A percentile compares a stretch with the other conserved stretches of the same genome.
phyloP scores from a whole-genome alignment of 441 rosid genomes.

The Hypseocharis bilobata region DNA sequence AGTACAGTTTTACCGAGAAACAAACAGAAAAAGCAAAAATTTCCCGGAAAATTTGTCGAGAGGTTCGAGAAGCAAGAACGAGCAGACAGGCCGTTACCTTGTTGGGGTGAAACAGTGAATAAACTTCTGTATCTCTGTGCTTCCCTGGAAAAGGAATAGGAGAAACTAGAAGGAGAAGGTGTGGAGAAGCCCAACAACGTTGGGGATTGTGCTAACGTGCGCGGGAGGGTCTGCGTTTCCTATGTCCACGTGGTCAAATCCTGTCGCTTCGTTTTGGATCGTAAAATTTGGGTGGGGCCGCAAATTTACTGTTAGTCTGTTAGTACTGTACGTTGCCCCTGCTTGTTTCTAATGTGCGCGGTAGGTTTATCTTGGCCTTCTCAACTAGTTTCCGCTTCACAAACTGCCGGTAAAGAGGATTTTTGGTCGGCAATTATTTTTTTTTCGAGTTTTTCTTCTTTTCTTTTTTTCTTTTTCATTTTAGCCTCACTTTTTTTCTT shows the following conservation, averaged over 20 bases:
- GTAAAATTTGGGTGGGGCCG: conserved; percentile 6
- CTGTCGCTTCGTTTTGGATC: conserved; percentile 20
- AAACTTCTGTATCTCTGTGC: background rate
- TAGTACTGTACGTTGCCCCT: conserved; percentile 25
- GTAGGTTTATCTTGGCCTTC: background rate
- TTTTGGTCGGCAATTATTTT: background rate
- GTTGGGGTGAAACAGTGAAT: conserved; percentile 8
- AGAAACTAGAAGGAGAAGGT: background rate
- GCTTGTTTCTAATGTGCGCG: conserved; percentile 11
- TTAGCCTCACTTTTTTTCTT: too few species aligned
- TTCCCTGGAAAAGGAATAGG: background rate
- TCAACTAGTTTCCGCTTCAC: background rate
- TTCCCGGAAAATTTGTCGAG: conserved; percentile 1
- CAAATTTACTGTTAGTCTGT: background rate
- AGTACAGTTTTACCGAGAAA: conserved; percentile 15
- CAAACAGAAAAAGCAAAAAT: background rate
- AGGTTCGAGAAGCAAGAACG: background rate
- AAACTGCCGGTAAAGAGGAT: background rate
- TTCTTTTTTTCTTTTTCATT: too few species aligned
- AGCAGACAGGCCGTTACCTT: conserved; percentile 1
- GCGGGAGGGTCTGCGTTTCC: background rate
- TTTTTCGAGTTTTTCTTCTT: too few species aligned
- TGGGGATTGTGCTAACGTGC: conserved; percentile 20
- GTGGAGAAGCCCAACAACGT: conserved; percentile 1
- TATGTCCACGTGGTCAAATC: conserved; percentile 30